A percentile compares a stretch with the other conserved stretches of the same genome.
Conservation (phyloP, 2,329 filamentous ascomycete species). For the Alternaria rosae region DNA sequence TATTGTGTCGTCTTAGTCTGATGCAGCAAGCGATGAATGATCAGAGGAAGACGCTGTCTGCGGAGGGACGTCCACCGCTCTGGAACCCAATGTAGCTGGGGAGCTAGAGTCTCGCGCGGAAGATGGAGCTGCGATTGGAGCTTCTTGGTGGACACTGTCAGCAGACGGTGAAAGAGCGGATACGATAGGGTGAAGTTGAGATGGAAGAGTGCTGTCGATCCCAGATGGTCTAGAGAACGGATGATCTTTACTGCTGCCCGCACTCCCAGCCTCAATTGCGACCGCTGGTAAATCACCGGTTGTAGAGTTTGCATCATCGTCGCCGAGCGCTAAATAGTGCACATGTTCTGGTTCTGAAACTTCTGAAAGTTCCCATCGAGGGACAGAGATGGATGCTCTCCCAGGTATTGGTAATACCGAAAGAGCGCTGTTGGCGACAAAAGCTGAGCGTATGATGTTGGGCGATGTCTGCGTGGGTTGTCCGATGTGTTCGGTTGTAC, state of each 20-base stretch:
- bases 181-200: background rate
- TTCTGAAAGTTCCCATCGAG: slow-evolving; percentile 9
- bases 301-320: slow-evolving; percentile 15
- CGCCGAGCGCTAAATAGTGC: background rate
- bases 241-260: background rate
- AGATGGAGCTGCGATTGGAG: slow-evolving; percentile 1
- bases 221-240: slow-evolving; percentile 5
- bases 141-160: background rate
- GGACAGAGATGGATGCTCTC: slow-evolving; percentile 2
- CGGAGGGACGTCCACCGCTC: background rate
- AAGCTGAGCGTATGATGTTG: slow-evolving; percentile 34
- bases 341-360: slow-evolving; percentile 11
- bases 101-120: slow-evolving; percentile 1
- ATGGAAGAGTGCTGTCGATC: background rate
- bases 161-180: background rate
- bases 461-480: slow-evolving; percentile 27
- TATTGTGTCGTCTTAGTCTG: slow-evolving; percentile 6
- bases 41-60: background rate
- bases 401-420: slow-evolving; percentile 25
- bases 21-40: background rate
- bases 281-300: slow-evolving; percentile 19
- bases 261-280: slow-evolving; percentile 7
- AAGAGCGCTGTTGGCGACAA: slow-evolving; percentile 44
- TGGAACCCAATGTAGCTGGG: background rate
- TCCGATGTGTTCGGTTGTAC: slow-evolving; percentile 21